Conservation (phyloP, 2,329 filamentous ascomycete genomes). For the Neospermospora avenae region DNA sequence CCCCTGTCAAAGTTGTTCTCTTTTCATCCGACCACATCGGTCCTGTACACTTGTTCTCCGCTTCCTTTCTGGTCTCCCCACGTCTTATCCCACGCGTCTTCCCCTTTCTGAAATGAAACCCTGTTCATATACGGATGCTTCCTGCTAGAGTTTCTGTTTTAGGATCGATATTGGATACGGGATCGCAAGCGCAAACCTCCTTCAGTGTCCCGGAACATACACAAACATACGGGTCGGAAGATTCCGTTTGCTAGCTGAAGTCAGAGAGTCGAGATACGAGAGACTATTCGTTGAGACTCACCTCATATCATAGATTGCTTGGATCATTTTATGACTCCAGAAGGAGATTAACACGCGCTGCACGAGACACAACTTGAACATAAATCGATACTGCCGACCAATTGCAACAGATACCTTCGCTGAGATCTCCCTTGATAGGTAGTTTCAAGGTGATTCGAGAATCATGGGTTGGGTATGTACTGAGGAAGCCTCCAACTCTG, state of each 20-base stretch:
- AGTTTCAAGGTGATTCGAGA: slow-evolving; percentile 13
- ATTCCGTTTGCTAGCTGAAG: slow-evolving; percentile 4
- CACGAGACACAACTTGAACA: slow-evolving; percentile 12
- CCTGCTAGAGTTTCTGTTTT: background rate
- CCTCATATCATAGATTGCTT: background rate
- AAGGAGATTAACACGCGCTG: slow-evolving; percentile 9
- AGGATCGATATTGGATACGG: background rate
- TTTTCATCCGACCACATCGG: slow-evolving; percentile 18
- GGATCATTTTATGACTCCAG: background rate
- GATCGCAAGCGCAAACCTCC: slow-evolving; percentile 11
- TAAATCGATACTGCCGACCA: slow-evolving; percentile 10
- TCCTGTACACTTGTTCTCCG: slow-evolving; percentile 11
- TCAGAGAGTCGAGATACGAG: background rate
- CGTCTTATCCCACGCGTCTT: slow-evolving; percentile 2
- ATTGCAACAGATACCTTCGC: background rate
- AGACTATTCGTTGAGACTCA: background rate
- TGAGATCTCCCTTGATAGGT: slow-evolving; percentile 12
- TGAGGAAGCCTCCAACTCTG: background rate
- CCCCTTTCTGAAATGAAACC: background rate
- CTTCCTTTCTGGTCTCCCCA: slow-evolving; percentile 9
- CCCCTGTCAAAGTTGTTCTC: slow-evolving; percentile 6
- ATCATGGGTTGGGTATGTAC: slow-evolving; percentile 33
- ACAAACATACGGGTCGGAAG: slow-evolving; percentile 14
- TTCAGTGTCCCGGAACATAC: slow-evolving; percentile 11
- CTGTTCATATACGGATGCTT: slow-evolving; percentile 7